These are phyloP conservation scores for Apophysomyces variabilis DNA, from an alignment of 371 early-diverging fungal genomes.

Conservation along the genomic window DNA sequence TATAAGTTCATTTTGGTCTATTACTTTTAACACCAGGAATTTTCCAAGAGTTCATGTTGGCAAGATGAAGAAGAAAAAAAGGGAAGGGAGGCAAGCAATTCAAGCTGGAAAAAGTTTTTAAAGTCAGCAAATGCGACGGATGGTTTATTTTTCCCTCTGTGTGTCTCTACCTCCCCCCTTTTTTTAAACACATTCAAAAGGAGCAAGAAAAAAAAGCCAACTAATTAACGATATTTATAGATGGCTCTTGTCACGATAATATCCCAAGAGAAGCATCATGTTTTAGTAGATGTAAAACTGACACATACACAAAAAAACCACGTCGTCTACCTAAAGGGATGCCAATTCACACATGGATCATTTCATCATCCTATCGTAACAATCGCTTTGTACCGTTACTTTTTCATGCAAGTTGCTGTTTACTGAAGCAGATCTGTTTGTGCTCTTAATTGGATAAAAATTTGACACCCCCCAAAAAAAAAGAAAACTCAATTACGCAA, in stretches of 20 bases:
- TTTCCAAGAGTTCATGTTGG: conserved; percentile 47
- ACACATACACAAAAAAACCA: too few relatives aligned
- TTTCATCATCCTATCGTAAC: too few relatives aligned
- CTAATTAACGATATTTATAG: conserved; percentile 8
- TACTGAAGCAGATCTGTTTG: too few relatives aligned
- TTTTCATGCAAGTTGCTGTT: too few relatives aligned
- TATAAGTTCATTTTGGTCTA: background rate
- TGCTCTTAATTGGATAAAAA: too few relatives aligned
- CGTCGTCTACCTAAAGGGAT: too few relatives aligned
- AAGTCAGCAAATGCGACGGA: conserved; percentile 8
- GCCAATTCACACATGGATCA: too few relatives aligned
- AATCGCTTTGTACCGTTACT: too few relatives aligned
- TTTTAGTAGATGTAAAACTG: background rate
- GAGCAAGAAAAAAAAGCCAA: conserved; percentile 3
- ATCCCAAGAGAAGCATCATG: background rate
- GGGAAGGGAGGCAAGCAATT: background rate
- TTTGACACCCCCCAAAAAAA: too few relatives aligned
- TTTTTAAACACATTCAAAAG: conserved; percentile 6
- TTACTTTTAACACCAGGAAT: conserved; percentile 46
- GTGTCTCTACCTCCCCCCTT: background rate
- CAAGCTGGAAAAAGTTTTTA: conserved; percentile 12
- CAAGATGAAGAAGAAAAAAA: conserved; percentile 9
- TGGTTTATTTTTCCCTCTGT: too few relatives aligned
- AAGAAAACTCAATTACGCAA: too few relatives aligned
- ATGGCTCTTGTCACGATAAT: background rate